Percentiles rank a stretch among this genome's conserved stretches.
Conservation (phyloP, 805 yeast species). For the Saccharomycopsis sp. region DNA sequence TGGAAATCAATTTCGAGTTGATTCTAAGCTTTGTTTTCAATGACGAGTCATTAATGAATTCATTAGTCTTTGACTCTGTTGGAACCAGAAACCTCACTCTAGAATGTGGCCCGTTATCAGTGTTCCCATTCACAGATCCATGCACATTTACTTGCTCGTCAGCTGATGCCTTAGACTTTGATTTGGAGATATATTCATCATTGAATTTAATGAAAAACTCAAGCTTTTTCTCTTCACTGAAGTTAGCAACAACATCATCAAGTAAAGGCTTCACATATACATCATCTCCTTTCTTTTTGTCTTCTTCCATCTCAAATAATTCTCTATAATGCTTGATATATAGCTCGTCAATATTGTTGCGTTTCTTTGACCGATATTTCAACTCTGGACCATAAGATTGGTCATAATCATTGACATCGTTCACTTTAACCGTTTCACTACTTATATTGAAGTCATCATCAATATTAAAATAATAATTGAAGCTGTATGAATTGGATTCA, state of each 20-base stretch:
- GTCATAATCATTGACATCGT: not conserved
- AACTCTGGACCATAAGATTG: not conserved
- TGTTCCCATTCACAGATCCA: not conserved
- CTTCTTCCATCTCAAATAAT: not conserved
- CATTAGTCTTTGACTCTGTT: not conserved
- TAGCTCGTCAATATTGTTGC: slow-evolving; percentile 10
- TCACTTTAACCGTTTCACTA: not conserved
- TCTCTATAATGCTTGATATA: slow-evolving; percentile 9
- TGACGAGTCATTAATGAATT: not conserved
- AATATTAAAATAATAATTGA: not conserved
- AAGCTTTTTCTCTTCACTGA: not conserved
- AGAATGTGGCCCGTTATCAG: not conserved
- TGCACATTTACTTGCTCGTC: not conserved
- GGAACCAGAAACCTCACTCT: not conserved
- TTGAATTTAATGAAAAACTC: slow-evolving; percentile 5
- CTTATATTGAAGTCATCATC: not conserved
- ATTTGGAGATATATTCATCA: not conserved
- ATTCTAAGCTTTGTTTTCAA: slow-evolving; percentile 8
- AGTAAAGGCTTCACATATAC: not conserved
- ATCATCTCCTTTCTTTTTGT: not conserved
- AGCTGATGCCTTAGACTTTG: not conserved
- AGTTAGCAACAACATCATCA: slow-evolving; percentile 3
- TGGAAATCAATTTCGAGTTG: slow-evolving; percentile 7
- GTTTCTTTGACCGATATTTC: slow-evolving; percentile 7
- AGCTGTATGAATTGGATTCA: not conserved